These are phyloP conservation scores for Karstenula rhodostoma DNA, from an alignment of 2,329 filamentous ascomycete species.

Conservation along the genomic window DNA sequence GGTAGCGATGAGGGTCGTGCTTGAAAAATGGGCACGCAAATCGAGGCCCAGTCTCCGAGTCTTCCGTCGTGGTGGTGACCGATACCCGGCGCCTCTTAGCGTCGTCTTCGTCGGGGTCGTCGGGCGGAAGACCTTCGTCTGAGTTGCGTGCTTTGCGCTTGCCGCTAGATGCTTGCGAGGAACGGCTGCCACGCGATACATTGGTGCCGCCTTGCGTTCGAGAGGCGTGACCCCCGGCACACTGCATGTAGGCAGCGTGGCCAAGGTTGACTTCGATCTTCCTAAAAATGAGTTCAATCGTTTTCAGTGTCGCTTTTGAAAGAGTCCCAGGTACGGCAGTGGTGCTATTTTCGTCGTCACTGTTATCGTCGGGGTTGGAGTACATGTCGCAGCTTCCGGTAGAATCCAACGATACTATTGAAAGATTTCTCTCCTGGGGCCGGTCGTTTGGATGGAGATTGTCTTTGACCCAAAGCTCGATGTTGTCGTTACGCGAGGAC, in stretches of 20 bases:
- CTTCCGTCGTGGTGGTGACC: constrained; percentile 31
- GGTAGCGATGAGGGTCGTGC: constrained; percentile 49
- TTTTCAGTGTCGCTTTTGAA: constrained; percentile 31
- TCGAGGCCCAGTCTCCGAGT: constrained; percentile 34
- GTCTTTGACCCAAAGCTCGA: constrained; percentile 37
- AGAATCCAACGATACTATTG: constrained; percentile 38
- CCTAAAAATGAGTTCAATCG: constrained; percentile 38
- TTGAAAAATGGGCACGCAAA: constrained; percentile 55
- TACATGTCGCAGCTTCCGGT: constrained; percentile 42
- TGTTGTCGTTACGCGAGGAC: constrained; percentile 25
- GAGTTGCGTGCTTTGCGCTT: constrained; percentile 33
- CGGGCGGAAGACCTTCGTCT: constrained; percentile 29
- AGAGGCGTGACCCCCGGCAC: constrained; percentile 24
- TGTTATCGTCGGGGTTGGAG: constrained; percentile 36
- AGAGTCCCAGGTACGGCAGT: constrained; percentile 5
- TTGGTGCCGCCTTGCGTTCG: constrained; percentile 19
- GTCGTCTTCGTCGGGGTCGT: constrained; percentile 34
- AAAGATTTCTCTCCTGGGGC: constrained; percentile 34
- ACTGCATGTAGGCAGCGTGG: constrained; percentile 36
- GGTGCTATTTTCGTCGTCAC: constrained; percentile 30
- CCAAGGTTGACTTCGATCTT: constrained; percentile 39
- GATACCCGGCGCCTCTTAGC: constrained; percentile 37
- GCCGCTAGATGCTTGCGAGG: constrained; percentile 24
- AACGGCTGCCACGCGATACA: constrained; percentile 13
- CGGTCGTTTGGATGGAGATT: constrained; percentile 30